Base-by-base conservation (phyloP, 352 stramenopile genomes). In the Pythium coloratum region DNA sequence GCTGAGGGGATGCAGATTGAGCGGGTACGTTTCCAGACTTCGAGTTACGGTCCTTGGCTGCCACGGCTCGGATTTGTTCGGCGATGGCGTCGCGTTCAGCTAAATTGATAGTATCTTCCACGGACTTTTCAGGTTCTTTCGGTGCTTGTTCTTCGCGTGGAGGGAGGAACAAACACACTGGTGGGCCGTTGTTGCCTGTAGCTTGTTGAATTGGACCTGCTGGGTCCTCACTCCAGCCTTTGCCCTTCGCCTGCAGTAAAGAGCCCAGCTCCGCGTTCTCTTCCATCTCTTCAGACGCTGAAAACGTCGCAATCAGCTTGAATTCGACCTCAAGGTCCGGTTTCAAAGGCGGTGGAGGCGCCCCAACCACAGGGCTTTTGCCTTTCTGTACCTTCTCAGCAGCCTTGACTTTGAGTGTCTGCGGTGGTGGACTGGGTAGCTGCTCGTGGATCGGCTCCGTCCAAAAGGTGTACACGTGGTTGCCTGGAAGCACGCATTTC, bases 401-500 rank as follows among this genome's bases (percentile, higher is more conserved):
- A 34, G 44, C 30, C 36, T 62, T 51, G 1, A 16, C 18, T 8
- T 32, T 34, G 10, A 54, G 40, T 13, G 56, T 12, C 24, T 49
- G 36, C 1, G 36, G 20, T 38, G 46, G 49, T 61, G 26, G 51
- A 36, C 51, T 67, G 0, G 61, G 51, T 53, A 33, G 24, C 20
- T 20, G 32, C 34, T 53, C 28, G 55, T 63, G 6, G 44, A 73
- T 55, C 28, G 76, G 61, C 57, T 88, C 73, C 33, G 87, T 75
- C 85, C 85, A 93, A 55, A 93, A 90, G 6, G 82, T 85, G 62
- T 93, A 93, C 10, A 86, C 70, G 55, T 88, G 75, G 50, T 78
- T 66, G 47, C 85, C 84, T 53, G 81, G 77, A 8, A 90, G 51
- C 9, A 82, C 20, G 7, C 69, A 76, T 9, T 82, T 73, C 55